Evolutionary conservation across 1,284 basidiomycete genomes (phyloP).

Genomic region (Moesziomyces parantarcticus): DNA sequence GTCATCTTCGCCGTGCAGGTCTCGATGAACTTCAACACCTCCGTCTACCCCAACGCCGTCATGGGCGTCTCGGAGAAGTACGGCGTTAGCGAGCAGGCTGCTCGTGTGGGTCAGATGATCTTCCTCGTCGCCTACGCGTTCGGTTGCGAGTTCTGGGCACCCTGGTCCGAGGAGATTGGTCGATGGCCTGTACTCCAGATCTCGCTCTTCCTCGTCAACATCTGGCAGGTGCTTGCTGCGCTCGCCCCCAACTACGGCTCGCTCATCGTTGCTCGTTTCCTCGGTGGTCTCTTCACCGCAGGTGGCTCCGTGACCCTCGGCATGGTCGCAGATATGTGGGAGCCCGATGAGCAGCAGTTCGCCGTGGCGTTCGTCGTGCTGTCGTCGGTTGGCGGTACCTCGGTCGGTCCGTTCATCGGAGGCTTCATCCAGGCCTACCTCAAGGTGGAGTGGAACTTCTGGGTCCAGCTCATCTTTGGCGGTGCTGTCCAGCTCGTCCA

Average conservation of each 20-base stretch:
- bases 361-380: slow-evolving; percentile 67
- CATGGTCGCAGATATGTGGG: slow-evolving; percentile 69
- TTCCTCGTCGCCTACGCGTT: slow-evolving; percentile 69
- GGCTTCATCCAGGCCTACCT: slow-evolving; percentile 54
- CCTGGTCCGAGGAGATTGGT: slow-evolving; percentile 68
- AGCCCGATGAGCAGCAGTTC: slow-evolving; percentile 66
- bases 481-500: slow-evolving; percentile 68
- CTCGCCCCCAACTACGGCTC: slow-evolving; percentile 65
- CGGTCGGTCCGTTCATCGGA: slow-evolving; percentile 64
- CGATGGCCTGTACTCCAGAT: slow-evolving; percentile 64
- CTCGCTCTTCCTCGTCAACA: slow-evolving; percentile 67
- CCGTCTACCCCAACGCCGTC: slow-evolving; percentile 67
- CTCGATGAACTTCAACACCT: slow-evolving; percentile 69
- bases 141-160: slow-evolving; percentile 68
- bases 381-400: slow-evolving; percentile 63
- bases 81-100: slow-evolving; percentile 67
- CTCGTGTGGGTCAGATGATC: slow-evolving; percentile 69
- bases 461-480: slow-evolving; percentile 69
- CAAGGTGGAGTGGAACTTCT: slow-evolving; percentile 66
- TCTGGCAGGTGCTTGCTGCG: slow-evolving; percentile 62
- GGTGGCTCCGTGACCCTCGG: slow-evolving; percentile 70
- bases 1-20: slow-evolving; percentile 69
- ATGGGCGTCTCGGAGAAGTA: slow-evolving; percentile 62
- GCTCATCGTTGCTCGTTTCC: slow-evolving; percentile 63
- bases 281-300: slow-evolving; percentile 68